phyloP scores from a whole-genome alignment of 495 filamentous ascomycete genomes.

The Annulohypoxylon nitens region DNA sequence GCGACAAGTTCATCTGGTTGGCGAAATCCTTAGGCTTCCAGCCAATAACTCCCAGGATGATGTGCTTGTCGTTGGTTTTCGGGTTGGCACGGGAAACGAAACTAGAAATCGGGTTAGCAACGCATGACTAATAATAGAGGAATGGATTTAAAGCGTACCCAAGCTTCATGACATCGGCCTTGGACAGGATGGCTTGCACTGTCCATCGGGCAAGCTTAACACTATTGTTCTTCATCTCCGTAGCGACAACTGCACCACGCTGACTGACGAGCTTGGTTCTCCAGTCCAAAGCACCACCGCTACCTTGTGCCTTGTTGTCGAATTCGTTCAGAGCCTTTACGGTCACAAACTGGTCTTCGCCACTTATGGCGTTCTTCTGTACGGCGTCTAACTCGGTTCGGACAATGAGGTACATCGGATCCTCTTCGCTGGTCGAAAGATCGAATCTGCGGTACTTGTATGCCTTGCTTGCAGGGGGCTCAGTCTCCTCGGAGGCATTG shows the following conservation, averaged over 20 bases:
- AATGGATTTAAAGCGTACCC: slow-evolving; percentile 67
- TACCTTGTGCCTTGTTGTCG: slow-evolving; percentile 95
- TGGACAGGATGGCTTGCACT: slow-evolving; percentile 92
- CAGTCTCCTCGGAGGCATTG: slow-evolving; percentile 90
- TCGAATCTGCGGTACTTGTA: slow-evolving; percentile 99
- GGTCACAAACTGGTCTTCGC: slow-evolving; percentile 88
- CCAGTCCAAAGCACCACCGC: slow-evolving; percentile 95
- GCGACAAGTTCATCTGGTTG: slow-evolving; percentile 95
- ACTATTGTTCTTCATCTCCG: slow-evolving; percentile 99
- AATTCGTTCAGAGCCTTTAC: slow-evolving; percentile 99
- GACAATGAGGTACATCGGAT: slow-evolving; percentile 91
- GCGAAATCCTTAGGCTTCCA: slow-evolving; percentile 99
- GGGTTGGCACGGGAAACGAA: slow-evolving; percentile 96
- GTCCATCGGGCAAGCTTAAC: slow-evolving; percentile 98
- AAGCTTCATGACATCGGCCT: slow-evolving; percentile 97
- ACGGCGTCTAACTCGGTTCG: slow-evolving; percentile 97
- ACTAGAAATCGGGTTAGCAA: slow-evolving; percentile 58
- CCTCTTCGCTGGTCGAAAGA: slow-evolving; percentile 90
- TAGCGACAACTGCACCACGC: slow-evolving; percentile 95
- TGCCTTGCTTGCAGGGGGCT: slow-evolving; percentile 91
- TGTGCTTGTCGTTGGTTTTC: slow-evolving; percentile 88
- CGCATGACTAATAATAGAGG: neutral
- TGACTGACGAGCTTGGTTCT: slow-evolving; percentile 90
- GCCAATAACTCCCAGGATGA: slow-evolving; percentile 93
- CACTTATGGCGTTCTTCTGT: slow-evolving; percentile 89